These are phyloP conservation scores for Mangifera indica DNA, from an alignment of 345 rosid genomes.

Conservation along the genomic window DNA sequence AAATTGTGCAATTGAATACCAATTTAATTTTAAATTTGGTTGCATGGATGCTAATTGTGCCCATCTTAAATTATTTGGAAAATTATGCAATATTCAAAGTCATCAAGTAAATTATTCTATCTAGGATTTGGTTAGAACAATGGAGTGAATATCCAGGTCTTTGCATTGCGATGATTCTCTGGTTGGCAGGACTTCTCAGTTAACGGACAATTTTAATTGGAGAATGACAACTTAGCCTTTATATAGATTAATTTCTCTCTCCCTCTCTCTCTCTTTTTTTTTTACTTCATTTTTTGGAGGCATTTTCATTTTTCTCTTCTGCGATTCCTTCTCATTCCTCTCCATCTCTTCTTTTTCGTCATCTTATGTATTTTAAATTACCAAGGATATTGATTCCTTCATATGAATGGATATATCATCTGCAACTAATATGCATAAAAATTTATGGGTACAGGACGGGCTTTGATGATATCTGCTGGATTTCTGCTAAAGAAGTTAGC, in stretches of 20 bases:
- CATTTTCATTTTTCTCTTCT: background rate
- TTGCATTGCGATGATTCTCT: background rate
- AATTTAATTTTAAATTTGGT: too few relatives aligned
- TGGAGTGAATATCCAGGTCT: background rate
- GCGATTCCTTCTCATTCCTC: background rate
- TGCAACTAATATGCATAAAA: background rate
- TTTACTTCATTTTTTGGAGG: background rate
- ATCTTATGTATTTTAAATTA: background rate
- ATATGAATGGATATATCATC: background rate
- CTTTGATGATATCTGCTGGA: conserved; percentile 75
- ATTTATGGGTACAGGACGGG: conserved; percentile 50
- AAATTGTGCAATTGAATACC: background rate
- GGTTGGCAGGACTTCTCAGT: background rate
- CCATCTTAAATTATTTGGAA: background rate
- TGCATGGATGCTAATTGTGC: background rate
- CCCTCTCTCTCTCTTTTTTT: too few relatives aligned
- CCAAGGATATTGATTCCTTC: background rate
- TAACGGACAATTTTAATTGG: background rate
- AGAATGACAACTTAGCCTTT: background rate
- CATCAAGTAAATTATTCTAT: background rate
- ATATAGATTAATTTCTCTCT: background rate
- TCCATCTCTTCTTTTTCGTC: background rate
- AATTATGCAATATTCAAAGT: background rate
- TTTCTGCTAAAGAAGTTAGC: conserved; percentile 77
- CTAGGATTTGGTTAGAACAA: background rate